phyloP scores from a whole-genome alignment of 306 rosid genomes.

The Hippophae tibetana region DNA sequence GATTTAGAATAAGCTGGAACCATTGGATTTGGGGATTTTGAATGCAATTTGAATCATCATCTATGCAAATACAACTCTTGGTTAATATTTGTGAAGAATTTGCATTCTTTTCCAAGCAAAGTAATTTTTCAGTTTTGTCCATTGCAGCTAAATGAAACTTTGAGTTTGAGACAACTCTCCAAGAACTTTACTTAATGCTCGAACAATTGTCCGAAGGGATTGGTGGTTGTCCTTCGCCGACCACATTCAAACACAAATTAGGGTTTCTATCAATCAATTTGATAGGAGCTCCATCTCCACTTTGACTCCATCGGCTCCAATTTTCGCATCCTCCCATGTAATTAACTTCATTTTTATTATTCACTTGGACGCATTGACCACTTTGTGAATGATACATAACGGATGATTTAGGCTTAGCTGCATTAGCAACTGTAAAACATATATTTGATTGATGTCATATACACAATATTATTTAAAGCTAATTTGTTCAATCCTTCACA shows the following conservation, averaged over 20 bases:
- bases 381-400: conserved; percentile 29
- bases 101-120: conserved; percentile 28
- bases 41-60: conserved; percentile 22
- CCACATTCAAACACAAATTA: conserved; percentile 25
- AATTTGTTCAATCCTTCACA: no score
- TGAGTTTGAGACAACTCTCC: conserved; percentile 23
- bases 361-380: conserved; percentile 26
- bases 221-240: conserved; percentile 23
- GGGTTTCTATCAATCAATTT: conserved; percentile 3
- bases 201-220: conserved; percentile 22
- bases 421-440: conserved; percentile 29
- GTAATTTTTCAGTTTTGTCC: background rate
- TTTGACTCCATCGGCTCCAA: conserved; percentile 23
- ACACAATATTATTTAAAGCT: no score
- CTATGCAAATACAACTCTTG: conserved; percentile 31
- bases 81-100: conserved; percentile 23
- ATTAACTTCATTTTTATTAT: conserved; percentile 15
- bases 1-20: conserved; percentile 37
- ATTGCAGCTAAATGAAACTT: conserved; percentile 37
- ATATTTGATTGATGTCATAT: no score
- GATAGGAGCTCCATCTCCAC: conserved; percentile 24
- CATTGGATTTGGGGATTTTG: conserved; percentile 34
- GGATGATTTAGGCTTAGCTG: conserved; percentile 19
- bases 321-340: conserved; percentile 23
- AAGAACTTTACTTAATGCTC: conserved; percentile 20